These are phyloP conservation scores for Pestalotiopsis sp. DNA, from an alignment of 2,329 filamentous ascomycete species.

Conservation along the genomic window DNA sequence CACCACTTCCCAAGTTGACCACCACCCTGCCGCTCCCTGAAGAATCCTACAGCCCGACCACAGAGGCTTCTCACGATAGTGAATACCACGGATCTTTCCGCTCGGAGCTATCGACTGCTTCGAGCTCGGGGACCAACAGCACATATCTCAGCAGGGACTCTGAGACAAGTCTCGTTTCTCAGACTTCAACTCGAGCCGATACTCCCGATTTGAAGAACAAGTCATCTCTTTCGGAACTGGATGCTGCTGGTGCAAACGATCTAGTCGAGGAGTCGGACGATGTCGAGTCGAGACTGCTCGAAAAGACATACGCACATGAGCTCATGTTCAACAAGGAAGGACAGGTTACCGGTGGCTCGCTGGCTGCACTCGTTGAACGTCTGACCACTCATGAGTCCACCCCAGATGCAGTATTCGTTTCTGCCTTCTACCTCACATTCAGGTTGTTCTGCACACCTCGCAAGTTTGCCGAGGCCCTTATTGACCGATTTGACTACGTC, in stretches of 20 bases:
- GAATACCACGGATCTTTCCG: slow-evolving; percentile 56
- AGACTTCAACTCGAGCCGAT: slow-evolving; percentile 83
- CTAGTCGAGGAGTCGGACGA: slow-evolving; percentile 78
- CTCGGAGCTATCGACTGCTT: slow-evolving; percentile 72
- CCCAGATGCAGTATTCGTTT: slow-evolving; percentile 88
- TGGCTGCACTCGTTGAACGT: slow-evolving; percentile 89
- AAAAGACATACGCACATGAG: slow-evolving; percentile 89
- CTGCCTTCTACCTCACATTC: slow-evolving; percentile 95
- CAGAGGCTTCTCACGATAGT: slow-evolving; percentile 48
- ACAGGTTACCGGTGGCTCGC: slow-evolving; percentile 87
- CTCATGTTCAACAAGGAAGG: slow-evolving; percentile 93
- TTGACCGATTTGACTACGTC: slow-evolving; percentile 91
- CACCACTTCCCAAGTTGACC: slow-evolving; percentile 59
- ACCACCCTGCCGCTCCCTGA: slow-evolving; percentile 46
- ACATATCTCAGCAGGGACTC: slow-evolving; percentile 82
- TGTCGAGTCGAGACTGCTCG: slow-evolving; percentile 80
- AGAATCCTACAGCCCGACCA: slow-evolving; percentile 50
- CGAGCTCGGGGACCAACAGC: slow-evolving; percentile 76
- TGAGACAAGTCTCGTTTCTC: slow-evolving; percentile 77
- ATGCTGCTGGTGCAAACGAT: slow-evolving; percentile 64
- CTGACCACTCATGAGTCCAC: slow-evolving; percentile 92
- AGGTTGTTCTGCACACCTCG: slow-evolving; percentile 84
- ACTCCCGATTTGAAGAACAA: slow-evolving; percentile 73
- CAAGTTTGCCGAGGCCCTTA: slow-evolving; percentile 78
- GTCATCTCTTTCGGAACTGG: slow-evolving; percentile 69